Base-by-base conservation (phyloP, 2,329 filamentous ascomycete genomes). In the Cladosporium sp. region DNA sequence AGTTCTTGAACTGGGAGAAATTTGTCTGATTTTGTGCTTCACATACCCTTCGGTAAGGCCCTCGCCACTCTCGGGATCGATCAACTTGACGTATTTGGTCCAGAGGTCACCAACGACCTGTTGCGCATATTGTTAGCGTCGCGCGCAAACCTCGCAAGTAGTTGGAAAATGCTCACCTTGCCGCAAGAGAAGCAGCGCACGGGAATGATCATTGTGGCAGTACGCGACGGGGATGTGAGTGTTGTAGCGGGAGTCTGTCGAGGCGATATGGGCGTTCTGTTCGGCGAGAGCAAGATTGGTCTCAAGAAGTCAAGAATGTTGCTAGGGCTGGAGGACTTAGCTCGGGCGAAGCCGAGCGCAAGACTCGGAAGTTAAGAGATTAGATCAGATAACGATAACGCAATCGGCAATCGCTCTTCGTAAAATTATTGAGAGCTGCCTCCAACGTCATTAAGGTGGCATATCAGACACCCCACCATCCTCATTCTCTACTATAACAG, bases 181-280 rank as follows among this genome's bases (percentile, higher is more conserved):
- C 94, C 94, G 76, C 94, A 99, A 60, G 94, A 97, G 78, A 99
- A 99, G 80, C 94, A 99, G 67, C 94, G 91, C 66, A 99, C 90
- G 2, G 94, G 94, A 67, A 99, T 97, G 77, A 99, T 99, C 94
- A 99, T 99, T 59, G 78, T 88, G 79, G 49, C 61, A 55, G 56
- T 55, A n/a, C 47, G 50, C 40, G 52, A 55, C 52, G 52, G 2
- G 28, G n/a, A n/a, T 38, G 28, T 37, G 12, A 17, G 47, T 37
- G 47, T 30, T 34, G 47, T 11, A 28, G 30, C 8, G 20, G 36
- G 49, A 38, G 20, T 37, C n/a, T 7, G 47, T 34, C 30, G 19
- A 50, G 30, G 43, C 11, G 43, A 17, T 47, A n/a, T 30, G 43
- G 43, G 14, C 30, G 22, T 8, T 30, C 25, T 15, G 43, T 30